Evolutionary conservation across 257 asterid species (phyloP).

Genomic region (Salvia splendens): DNA sequence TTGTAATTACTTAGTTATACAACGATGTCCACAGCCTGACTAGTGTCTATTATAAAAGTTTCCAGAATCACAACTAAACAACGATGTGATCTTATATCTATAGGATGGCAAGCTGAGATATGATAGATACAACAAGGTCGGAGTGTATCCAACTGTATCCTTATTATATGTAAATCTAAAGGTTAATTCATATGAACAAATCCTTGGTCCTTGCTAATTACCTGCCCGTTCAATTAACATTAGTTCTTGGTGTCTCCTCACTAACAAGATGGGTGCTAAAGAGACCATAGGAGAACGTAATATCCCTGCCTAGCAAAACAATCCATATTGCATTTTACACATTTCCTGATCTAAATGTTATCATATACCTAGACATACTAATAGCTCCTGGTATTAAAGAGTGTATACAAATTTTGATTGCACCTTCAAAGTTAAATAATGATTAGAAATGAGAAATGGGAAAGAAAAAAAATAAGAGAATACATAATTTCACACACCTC

Average conservation of each 20-base stretch:
- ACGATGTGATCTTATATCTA: neutral
- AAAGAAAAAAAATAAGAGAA: constrained; percentile 12
- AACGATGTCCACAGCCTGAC: constrained; percentile 14
- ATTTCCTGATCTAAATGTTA: constrained; percentile 2
- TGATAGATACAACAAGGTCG: constrained; percentile 3
- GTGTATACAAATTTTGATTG: too few species aligned
- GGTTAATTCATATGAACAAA: constrained; percentile 17
- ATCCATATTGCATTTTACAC: constrained; percentile 18
- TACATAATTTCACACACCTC: constrained; percentile 61
- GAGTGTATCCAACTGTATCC: constrained; percentile 18
- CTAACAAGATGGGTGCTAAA: constrained; percentile 24
- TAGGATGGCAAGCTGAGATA: constrained; percentile 4
- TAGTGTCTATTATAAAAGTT: neutral
- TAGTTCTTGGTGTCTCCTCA: constrained; percentile 19
- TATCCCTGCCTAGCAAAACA: neutral
- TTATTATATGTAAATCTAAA: constrained; percentile 16
- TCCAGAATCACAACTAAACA: neutral
- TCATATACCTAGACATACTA: constrained; percentile 16
- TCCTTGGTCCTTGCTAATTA: neutral
- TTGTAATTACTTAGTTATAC: neutral
- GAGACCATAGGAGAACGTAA: neutral
- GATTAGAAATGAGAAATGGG: neutral
- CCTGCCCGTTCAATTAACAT: constrained; percentile 21
- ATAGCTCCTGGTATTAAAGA: neutral
- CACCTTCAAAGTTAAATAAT: too few species aligned